phyloP scores from a whole-genome alignment of 192 early-diverging fungal species.

The Mortierella claussenii region DNA sequence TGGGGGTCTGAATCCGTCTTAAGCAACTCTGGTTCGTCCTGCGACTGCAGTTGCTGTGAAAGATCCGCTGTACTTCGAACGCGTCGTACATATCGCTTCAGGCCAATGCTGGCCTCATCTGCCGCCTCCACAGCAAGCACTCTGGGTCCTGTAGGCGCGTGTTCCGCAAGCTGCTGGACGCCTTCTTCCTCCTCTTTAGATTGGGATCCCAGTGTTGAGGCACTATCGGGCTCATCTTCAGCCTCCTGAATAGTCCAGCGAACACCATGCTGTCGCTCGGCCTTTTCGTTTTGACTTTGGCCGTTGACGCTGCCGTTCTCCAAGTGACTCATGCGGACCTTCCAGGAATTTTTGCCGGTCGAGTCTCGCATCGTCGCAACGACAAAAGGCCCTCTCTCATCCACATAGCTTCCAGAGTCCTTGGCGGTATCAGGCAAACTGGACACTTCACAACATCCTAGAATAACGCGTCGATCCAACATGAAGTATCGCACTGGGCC shows the following conservation, averaged over 20 bases:
- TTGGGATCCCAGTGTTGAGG: neutral
- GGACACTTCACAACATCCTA: constrained; percentile 73
- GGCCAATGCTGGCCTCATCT: constrained; percentile 32
- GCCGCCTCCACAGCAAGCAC: constrained; percentile 33
- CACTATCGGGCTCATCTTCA: neutral
- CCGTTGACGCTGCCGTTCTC: neutral
- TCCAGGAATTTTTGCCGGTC: constrained; percentile 79
- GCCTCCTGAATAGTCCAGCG: neutral
- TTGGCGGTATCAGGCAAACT: constrained; percentile 11
- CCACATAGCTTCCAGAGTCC: constrained; percentile 2
- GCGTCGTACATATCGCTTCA: constrained; percentile 26
- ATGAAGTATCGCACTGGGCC: constrained; percentile 74
- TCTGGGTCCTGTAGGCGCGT: too few species aligned
- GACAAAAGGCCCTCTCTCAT: constrained; percentile 56
- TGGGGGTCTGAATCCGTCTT: neutral
- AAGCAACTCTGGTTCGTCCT: neutral
- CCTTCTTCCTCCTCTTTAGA: constrained; percentile 1
- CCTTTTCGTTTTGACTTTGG: too few species aligned
- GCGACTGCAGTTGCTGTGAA: neutral
- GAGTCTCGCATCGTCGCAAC: constrained; percentile 73
- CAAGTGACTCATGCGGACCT: constrained; percentile 49
- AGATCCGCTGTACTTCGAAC: neutral
- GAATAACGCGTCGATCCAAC: constrained; percentile 71
- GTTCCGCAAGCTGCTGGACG: neutral
- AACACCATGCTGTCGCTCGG: neutral